These are phyloP conservation scores for Umbellularia californica DNA, from an alignment of 164 flowering plant species.

Conservation along the genomic window DNA sequence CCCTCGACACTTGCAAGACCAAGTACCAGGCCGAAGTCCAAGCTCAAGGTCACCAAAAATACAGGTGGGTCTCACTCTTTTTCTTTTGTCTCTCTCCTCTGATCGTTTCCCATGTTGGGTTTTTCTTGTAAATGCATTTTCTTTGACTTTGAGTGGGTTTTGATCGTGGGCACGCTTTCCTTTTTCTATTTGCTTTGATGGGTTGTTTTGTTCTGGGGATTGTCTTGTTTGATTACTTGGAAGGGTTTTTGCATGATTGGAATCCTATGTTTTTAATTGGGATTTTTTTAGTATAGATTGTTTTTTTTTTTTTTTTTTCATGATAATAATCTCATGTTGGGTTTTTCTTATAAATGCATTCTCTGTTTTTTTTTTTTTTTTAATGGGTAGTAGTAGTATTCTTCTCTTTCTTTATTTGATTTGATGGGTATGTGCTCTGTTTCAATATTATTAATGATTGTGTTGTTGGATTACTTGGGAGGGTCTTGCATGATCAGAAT, in stretches of 20 bases:
- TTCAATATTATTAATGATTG: no score
- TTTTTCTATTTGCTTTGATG: neutral
- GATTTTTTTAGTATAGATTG: no score
- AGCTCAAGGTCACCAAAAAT: slow-evolving; percentile 29
- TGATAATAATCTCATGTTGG: neutral
- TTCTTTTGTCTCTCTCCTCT: neutral
- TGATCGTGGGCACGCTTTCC: neutral
- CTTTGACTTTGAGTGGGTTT: neutral
- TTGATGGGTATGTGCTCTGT: neutral
- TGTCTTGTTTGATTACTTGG: neutral
- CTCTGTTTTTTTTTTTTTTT: neutral
- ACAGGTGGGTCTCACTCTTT: slow-evolving; percentile 28
- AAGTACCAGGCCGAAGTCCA: slow-evolving; percentile 52
- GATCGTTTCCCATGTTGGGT: neutral
- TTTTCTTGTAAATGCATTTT: neutral
- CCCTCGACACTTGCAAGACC: slow-evolving; percentile 54
- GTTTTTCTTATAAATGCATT: neutral
- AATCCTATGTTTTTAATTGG: neutral
- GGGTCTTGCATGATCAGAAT: neutral
- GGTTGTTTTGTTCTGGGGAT: neutral
- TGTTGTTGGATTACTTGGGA: neutral
- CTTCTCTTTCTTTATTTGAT: neutral
- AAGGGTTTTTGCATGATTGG: neutral
- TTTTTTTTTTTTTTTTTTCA: neutral
- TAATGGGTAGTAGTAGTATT: neutral